Percentiles rank a stretch among this genome's conserved stretches.
Conservation (phyloP, 2,329 filamentous ascomycete species). For the Seiridium unicorne region DNA sequence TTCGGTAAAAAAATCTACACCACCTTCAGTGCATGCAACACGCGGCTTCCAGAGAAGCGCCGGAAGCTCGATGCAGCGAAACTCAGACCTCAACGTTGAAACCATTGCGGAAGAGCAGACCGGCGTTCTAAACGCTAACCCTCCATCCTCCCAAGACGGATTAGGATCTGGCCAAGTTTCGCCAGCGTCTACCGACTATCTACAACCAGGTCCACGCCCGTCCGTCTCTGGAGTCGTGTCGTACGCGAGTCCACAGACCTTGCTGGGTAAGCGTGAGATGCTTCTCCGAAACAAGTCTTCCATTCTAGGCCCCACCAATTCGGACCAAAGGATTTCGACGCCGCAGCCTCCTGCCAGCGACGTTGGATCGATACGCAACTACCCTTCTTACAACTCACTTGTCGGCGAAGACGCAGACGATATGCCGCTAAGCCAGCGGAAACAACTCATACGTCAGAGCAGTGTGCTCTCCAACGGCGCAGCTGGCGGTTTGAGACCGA, state of each 20-base stretch:
- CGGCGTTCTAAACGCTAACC: conserved; percentile 11
- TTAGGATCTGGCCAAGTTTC: conserved; percentile 8
- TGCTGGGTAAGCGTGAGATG: conserved; percentile 55
- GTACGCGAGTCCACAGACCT: conserved; percentile 51
- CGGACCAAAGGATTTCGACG: conserved; percentile 17
- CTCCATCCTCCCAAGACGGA: neutral
- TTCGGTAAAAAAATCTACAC: neutral
- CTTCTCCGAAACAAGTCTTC: conserved; percentile 52
- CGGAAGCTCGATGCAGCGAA: conserved; percentile 17
- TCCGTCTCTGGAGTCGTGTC: conserved; percentile 46
- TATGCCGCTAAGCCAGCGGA: conserved; percentile 69
- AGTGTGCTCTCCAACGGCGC: conserved; percentile 32
- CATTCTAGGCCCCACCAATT: conserved; percentile 22
- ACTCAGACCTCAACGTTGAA: conserved; percentile 27
- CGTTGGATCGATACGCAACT: conserved; percentile 37
- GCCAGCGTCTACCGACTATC: conserved; percentile 16
- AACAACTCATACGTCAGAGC: conserved; percentile 56
- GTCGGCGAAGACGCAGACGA: conserved; percentile 57
- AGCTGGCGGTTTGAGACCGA: conserved; percentile 10
- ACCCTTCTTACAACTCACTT: conserved; percentile 25
- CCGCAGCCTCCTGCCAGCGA: conserved; percentile 34
- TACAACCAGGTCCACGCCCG: conserved; percentile 13
- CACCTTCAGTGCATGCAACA: conserved; percentile 11
- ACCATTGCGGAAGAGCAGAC: conserved; percentile 44
- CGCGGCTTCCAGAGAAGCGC: conserved; percentile 22